These are phyloP conservation scores for Diaporthe nobilis DNA, from an alignment of 2,329 filamentous ascomycete genomes.

Conservation along the genomic window DNA sequence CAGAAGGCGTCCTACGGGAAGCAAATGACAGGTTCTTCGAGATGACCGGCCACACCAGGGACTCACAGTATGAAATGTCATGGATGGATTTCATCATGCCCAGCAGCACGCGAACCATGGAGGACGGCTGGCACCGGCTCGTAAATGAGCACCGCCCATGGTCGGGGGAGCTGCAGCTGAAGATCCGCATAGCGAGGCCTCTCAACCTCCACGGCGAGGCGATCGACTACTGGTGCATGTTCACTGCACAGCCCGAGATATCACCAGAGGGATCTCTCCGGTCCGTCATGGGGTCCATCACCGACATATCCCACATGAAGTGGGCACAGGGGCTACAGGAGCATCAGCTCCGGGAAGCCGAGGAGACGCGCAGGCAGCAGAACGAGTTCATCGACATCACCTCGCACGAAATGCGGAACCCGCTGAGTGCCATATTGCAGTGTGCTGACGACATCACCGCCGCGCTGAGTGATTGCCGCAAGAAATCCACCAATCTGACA, in stretches of 20 bases:
- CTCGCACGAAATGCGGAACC: slow-evolving; percentile 67
- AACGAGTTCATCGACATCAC: slow-evolving; percentile 70
- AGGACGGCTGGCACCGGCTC: slow-evolving; percentile 56
- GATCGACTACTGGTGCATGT: slow-evolving; percentile 61
- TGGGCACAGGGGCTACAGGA: slow-evolving; percentile 57
- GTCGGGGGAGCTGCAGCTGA: slow-evolving; percentile 59
- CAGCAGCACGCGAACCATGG: slow-evolving; percentile 50
- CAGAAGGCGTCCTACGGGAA: slow-evolving; percentile 58
- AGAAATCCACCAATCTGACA: slow-evolving; percentile 45
- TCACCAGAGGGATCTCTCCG: slow-evolving; percentile 51
- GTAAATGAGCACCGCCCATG: slow-evolving; percentile 52
- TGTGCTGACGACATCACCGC: slow-evolving; percentile 67
- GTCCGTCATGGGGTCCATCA: slow-evolving; percentile 58
- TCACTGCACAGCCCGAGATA: slow-evolving; percentile 53
- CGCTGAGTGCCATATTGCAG: slow-evolving; percentile 68
- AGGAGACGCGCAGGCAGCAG: slow-evolving; percentile 62
- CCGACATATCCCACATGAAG: slow-evolving; percentile 60
- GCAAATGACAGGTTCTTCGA: slow-evolving; percentile 63
- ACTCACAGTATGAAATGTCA: slow-evolving; percentile 55
- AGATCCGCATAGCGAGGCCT: slow-evolving; percentile 49
- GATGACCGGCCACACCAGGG: slow-evolving; percentile 59
- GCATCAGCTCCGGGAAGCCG: slow-evolving; percentile 53
- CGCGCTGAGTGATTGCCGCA: slow-evolving; percentile 44
- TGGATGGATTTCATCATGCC: slow-evolving; percentile 58
- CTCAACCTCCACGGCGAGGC: slow-evolving; percentile 53